A percentile compares a stretch with the other conserved stretches of the same genome.
These are phyloP conservation scores for Polytolypa hystricis DNA, from an alignment of 2,329 filamentous ascomycete species.

Conservation along the genomic window DNA sequence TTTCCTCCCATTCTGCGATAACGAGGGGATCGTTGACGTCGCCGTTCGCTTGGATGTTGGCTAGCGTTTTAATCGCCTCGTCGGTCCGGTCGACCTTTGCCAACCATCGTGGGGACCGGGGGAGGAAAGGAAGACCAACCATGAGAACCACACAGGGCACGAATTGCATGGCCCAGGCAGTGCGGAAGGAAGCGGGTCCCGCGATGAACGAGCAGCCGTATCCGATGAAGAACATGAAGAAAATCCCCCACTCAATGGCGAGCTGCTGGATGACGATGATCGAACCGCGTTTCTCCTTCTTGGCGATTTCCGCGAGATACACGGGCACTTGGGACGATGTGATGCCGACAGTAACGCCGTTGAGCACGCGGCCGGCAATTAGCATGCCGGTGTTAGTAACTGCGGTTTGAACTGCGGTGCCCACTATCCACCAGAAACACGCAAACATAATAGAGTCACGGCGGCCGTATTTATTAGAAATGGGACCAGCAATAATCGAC, in stretches of 20 bases:
- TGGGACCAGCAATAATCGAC: slow-evolving; percentile 33
- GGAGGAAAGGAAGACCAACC: slow-evolving; percentile 1
- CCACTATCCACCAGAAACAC: slow-evolving; percentile 39
- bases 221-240: slow-evolving; percentile 40
- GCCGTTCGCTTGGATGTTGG: slow-evolving; percentile 47
- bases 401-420: slow-evolving; percentile 33
- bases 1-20: slow-evolving; percentile 51
- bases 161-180: slow-evolving; percentile 38
- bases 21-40: slow-evolving; percentile 28
- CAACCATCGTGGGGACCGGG: slow-evolving; percentile 38
- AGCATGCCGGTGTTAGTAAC: slow-evolving; percentile 30
- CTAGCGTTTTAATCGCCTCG: slow-evolving; percentile 46
- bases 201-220: slow-evolving; percentile 36
- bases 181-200: slow-evolving; percentile 33
- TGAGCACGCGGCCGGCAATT: slow-evolving; percentile 18
- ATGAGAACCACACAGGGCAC: slow-evolving; percentile 36
- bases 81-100: slow-evolving; percentile 48
- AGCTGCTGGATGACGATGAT: slow-evolving; percentile 25
- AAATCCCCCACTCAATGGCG: slow-evolving; percentile 34
- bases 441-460: slow-evolving; percentile 38
- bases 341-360: slow-evolving; percentile 24
- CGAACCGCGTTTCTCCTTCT: slow-evolving; percentile 23
- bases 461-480: slow-evolving; percentile 40
- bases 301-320: slow-evolving; percentile 27
- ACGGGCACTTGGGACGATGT: slow-evolving; percentile 27